Evolutionary conservation across 768 basidiomycete genomes (phyloP).

Genomic region (Suillus sp.): DNA sequence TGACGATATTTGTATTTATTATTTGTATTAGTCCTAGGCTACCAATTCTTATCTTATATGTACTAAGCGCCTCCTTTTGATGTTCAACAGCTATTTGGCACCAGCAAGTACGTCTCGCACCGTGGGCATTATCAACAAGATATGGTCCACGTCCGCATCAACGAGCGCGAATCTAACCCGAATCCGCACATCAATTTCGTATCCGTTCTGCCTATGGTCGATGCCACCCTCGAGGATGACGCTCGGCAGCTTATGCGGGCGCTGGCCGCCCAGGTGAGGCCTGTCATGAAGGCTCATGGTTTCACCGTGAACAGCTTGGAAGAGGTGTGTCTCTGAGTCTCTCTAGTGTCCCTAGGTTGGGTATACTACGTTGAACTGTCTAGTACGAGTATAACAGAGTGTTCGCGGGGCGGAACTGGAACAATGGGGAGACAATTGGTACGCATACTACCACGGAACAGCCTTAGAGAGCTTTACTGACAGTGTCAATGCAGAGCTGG

Average conservation of each 20-base stretch:
- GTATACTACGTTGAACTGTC: conserved; percentile 3
- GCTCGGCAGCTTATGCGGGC: conserved; percentile 75
- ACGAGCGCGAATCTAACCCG: conserved; percentile 69
- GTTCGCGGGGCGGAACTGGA: conserved; percentile 86
- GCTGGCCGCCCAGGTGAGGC: conserved; percentile 80
- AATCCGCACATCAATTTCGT: conserved; percentile 82
- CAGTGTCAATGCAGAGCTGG: conserved; percentile 57
- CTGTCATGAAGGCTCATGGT: conserved; percentile 80
- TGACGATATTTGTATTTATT: not conserved
- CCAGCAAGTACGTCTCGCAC: not conserved
- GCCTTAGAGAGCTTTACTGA: not conserved
- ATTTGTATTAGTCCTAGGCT: not conserved
- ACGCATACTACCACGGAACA: conserved; percentile 13
- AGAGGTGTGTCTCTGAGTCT: conserved; percentile 53
- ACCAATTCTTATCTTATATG: not conserved
- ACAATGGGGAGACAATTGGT: conserved; percentile 80
- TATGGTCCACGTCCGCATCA: conserved; percentile 78
- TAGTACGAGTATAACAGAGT: conserved; percentile 80
- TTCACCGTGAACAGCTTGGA: conserved; percentile 78
- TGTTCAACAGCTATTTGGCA: not conserved
- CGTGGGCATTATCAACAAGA: not conserved
- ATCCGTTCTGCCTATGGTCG: conserved; percentile 48
- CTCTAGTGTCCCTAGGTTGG: not conserved
- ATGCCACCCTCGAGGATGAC: conserved; percentile 53
- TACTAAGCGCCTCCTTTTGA: conserved; percentile 9